phyloP scores from a whole-genome alignment of 2,329 filamentous ascomycete genomes.

The Corynespora cassiicola region DNA sequence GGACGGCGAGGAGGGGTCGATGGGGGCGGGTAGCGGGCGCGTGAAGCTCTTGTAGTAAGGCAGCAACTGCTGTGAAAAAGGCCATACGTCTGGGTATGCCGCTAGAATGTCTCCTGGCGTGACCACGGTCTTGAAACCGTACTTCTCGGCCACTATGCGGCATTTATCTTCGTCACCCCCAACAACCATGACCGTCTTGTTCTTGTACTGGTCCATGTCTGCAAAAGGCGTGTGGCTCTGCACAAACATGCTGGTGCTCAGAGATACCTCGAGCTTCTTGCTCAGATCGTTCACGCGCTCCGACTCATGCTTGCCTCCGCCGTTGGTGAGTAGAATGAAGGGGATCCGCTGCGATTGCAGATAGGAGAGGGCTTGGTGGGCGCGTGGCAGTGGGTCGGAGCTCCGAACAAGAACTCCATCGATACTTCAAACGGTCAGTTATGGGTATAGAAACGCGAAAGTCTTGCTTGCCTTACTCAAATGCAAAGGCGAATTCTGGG shows the following conservation, averaged over 20 bases:
- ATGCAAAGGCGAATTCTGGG: slow-evolving; percentile 62
- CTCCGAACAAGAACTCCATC: slow-evolving; percentile 94
- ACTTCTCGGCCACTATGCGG: slow-evolving; percentile 73
- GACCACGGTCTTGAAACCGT: slow-evolving; percentile 70
- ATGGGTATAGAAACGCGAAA: slow-evolving; percentile 8
- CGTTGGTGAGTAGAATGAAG: slow-evolving; percentile 95
- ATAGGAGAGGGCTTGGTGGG: slow-evolving; percentile 73
- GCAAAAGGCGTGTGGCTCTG: slow-evolving; percentile 92
- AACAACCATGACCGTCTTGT: slow-evolving; percentile 58
- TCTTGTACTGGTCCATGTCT: slow-evolving; percentile 64
- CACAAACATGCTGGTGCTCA: slow-evolving; percentile 76
- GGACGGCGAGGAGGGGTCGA: slow-evolving; percentile 54
- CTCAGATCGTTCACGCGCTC: slow-evolving; percentile 75
- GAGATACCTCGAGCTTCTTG: slow-evolving; percentile 66
- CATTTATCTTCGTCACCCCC: slow-evolving; percentile 63
- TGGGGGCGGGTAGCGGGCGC: slow-evolving; percentile 62
- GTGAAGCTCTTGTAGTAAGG: slow-evolving; percentile 66
- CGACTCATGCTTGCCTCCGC: slow-evolving; percentile 83
- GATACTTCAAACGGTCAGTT: slow-evolving; percentile 63
- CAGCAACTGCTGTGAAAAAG: slow-evolving; percentile 74
- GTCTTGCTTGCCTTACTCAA: slow-evolving; percentile 55
- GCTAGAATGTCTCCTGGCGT: slow-evolving; percentile 84
- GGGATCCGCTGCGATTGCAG: slow-evolving; percentile 79
- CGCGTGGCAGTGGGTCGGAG: slow-evolving; percentile 78
- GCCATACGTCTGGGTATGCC: slow-evolving; percentile 78